Evolutionary conservation across 2,329 filamentous ascomycete genomes (phyloP).

Genomic region (Penicillium sp.): DNA sequence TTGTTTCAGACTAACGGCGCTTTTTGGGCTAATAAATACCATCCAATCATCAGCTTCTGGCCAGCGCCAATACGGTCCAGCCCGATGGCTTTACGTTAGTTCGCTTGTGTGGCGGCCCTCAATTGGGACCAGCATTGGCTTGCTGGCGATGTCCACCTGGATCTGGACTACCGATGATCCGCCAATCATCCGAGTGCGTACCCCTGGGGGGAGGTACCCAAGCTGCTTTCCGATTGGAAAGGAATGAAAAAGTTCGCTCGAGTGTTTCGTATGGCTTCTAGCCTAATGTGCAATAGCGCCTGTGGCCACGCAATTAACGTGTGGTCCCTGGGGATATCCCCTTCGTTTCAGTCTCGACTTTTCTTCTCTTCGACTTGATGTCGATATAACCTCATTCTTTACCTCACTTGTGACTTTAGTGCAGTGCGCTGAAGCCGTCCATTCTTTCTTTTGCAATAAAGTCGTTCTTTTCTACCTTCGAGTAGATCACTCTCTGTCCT

Average conservation of each 20-base stretch:
- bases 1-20: too few relatives aligned
- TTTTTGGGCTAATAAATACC: too few relatives aligned
- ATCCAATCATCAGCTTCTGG: too few relatives aligned
- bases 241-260: not conserved
- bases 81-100: too few relatives aligned
- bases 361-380: conserved; percentile 2
- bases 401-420: not conserved
- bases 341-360: conserved; percentile 1
- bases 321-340: not conserved
- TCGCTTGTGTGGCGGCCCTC: too few relatives aligned
- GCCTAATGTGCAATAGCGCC: not conserved
- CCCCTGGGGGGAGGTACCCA: not conserved
- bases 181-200: not conserved
- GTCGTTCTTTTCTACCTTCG: conserved; percentile 3
- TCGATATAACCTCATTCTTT: conserved; percentile 7
- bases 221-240: not conserved
- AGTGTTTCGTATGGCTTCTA: conserved; percentile 4
- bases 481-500: not conserved
- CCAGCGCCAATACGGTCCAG: too few relatives aligned
- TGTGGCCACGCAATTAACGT: not conserved
- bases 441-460: conserved; percentile 2
- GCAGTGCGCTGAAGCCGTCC: conserved; percentile 4
- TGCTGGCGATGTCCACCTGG: not conserved
- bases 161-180: not conserved
- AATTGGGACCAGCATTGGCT: too few relatives aligned